Percentiles rank a stretch among this genome's conserved stretches.
Conservation (phyloP, 495 filamentous ascomycete species). For the Tuber indicum region DNA sequence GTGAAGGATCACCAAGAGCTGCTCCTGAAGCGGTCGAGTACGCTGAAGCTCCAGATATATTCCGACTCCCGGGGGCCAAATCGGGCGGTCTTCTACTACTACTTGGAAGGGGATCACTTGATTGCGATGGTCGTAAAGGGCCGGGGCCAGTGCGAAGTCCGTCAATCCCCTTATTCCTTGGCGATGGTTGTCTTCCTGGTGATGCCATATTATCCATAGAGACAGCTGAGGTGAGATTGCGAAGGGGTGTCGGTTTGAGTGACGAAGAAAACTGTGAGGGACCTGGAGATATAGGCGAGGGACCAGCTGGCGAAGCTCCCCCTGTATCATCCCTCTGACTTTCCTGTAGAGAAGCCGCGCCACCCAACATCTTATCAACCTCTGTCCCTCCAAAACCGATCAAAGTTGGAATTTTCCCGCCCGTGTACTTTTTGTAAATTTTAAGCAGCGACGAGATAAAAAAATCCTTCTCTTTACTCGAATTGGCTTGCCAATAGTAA, state of each 20-base stretch:
- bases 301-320: neutral
- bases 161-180: constrained; percentile 30
- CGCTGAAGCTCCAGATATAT: constrained; percentile 12
- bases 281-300: constrained; percentile 20
- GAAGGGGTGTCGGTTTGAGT: constrained; percentile 21
- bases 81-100: constrained; percentile 29
- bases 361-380: constrained; percentile 60
- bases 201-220: constrained; percentile 34
- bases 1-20: constrained; percentile 19
- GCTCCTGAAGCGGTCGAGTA: constrained; percentile 20
- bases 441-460: constrained; percentile 93
- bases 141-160: constrained; percentile 19
- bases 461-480: constrained; percentile 92
- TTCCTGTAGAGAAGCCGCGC: constrained; percentile 38
- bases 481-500: constrained; percentile 93
- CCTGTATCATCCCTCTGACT: constrained; percentile 23
- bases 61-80: constrained; percentile 23
- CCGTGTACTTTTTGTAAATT: constrained; percentile 92
- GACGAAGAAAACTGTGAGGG: constrained; percentile 20
- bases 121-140: constrained; percentile 31
- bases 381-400: constrained; percentile 76
- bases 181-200: constrained; percentile 20
- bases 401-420: constrained; percentile 70
- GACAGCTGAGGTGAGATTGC: constrained; percentile 33
- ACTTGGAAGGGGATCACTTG: constrained; percentile 30